These are phyloP conservation scores for Eucalyptus curtisii DNA, from an alignment of 345 rosid genomes.

Conservation along the genomic window DNA sequence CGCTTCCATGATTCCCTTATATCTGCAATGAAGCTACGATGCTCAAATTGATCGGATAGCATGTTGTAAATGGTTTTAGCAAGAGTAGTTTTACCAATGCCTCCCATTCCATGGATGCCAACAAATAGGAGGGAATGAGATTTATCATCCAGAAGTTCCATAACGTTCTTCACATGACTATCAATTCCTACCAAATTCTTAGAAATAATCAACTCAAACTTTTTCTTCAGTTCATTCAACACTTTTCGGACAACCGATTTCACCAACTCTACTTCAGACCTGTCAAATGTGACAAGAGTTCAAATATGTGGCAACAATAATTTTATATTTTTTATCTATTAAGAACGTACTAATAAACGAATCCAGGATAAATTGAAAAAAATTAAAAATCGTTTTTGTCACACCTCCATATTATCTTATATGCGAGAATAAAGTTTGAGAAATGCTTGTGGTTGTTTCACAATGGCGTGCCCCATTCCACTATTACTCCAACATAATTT, in stretches of 20 bases:
- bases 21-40: neutral
- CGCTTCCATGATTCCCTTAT: neutral
- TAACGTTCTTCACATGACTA: fast-evolving
- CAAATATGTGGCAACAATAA: too few species aligned
- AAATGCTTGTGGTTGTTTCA: neutral
- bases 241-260: fast-evolving
- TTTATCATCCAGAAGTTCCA: too few species aligned
- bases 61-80: neutral
- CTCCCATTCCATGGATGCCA: neutral
- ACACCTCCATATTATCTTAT: neutral
- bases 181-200: too few species aligned
- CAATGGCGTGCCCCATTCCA: fast-evolving
- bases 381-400: neutral
- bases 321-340: too few species aligned
- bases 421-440: neutral
- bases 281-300: fast-evolving
- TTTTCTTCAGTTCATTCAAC: too few species aligned
- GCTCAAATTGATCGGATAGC: neutral
- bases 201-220: fast-evolving
- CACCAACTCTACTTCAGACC: fast-evolving
- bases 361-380: too few species aligned
- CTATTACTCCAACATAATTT: neutral
- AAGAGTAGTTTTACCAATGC: neutral
- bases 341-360: too few species aligned
- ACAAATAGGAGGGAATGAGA: neutral